These are phyloP conservation scores for Suhomyces tanzawaensis DNA, from an alignment of 805 yeast genomes.

Conservation along the genomic window DNA sequence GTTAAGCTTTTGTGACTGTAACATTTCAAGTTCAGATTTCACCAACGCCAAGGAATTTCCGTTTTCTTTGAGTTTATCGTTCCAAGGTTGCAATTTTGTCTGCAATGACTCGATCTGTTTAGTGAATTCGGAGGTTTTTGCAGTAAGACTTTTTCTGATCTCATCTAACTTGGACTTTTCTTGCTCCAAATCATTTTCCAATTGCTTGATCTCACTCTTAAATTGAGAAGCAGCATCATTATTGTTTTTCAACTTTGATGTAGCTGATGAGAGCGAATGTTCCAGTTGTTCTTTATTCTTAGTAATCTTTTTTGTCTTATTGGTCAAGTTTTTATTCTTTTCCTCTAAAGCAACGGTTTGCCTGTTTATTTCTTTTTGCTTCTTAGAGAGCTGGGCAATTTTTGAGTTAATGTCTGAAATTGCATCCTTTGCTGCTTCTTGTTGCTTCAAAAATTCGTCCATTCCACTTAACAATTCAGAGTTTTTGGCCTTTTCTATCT, in stretches of 20 bases:
- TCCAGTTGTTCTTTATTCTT: constrained; percentile 52
- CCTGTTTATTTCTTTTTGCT: constrained; percentile 37
- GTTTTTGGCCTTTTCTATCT: constrained; percentile 43
- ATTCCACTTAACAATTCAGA: constrained; percentile 27
- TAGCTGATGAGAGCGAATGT: constrained; percentile 43
- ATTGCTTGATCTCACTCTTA: constrained; percentile 42
- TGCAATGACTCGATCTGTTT: constrained; percentile 63
- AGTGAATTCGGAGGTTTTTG: constrained; percentile 69
- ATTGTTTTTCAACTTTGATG: constrained; percentile 45
- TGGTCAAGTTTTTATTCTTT: constrained; percentile 61
- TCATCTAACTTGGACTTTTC: constrained; percentile 61
- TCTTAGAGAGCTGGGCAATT: constrained; percentile 21
- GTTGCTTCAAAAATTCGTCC: constrained; percentile 34
- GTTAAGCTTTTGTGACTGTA: constrained; percentile 45
- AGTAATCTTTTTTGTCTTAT: constrained; percentile 56
- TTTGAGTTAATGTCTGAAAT: constrained; percentile 23
- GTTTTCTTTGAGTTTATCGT: constrained; percentile 58
- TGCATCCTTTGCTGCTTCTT: constrained; percentile 24
- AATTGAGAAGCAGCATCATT: constrained; percentile 44
- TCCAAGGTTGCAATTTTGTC: constrained; percentile 79
- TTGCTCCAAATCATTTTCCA: constrained; percentile 43
- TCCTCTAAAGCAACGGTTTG: constrained; percentile 73
- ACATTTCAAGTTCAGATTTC: constrained; percentile 60
- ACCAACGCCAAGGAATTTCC: constrained; percentile 65
- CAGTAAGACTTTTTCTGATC: constrained; percentile 64